A percentile compares a stretch with the other conserved stretches of the same genome.
These are phyloP conservation scores for Botrytis pseudocinerea DNA, from an alignment of 2,329 filamentous ascomycete species.

Conservation along the genomic window DNA sequence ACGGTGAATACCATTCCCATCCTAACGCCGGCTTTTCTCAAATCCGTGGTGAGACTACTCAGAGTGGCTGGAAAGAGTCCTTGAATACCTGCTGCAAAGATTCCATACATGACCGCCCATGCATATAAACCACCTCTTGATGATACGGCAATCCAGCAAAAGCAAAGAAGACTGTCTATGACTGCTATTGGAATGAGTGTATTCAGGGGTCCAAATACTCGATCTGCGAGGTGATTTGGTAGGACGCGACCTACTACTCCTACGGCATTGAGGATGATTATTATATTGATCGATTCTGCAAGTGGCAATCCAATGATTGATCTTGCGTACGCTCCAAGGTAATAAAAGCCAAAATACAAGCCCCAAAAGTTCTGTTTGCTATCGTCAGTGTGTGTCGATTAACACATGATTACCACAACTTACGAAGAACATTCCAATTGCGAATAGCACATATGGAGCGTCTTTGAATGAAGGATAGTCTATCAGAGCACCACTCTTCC, in stretches of 20 bases:
- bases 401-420: slow-evolving; percentile 25
- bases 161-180: slow-evolving; percentile 41
- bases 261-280: slow-evolving; percentile 56
- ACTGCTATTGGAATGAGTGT: slow-evolving; percentile 49
- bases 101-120: slow-evolving; percentile 54
- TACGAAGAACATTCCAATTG: slow-evolving; percentile 45
- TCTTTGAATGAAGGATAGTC: slow-evolving; percentile 50
- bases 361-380: slow-evolving; percentile 43
- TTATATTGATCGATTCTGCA: slow-evolving; percentile 49
- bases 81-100: slow-evolving; percentile 52
- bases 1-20: slow-evolving; percentile 57
- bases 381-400: neutral
- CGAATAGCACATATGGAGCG: slow-evolving; percentile 47
- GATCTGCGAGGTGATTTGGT: slow-evolving; percentile 51
- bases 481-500: slow-evolving; percentile 46
- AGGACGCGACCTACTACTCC: slow-evolving; percentile 51
- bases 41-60: slow-evolving; percentile 51
- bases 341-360: slow-evolving; percentile 48
- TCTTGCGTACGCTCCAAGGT: slow-evolving; percentile 44
- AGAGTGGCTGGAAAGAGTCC: slow-evolving; percentile 54
- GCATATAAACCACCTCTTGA: slow-evolving; percentile 48
- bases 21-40: slow-evolving; percentile 55
- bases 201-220: slow-evolving; percentile 54
- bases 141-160: slow-evolving; percentile 52
- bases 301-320: slow-evolving; percentile 44